Percentiles rank a stretch among this genome's conserved stretches.
phyloP scores from a whole-genome alignment of 2,329 filamentous ascomycete genomes.

The Colletotrichum sp. region DNA sequence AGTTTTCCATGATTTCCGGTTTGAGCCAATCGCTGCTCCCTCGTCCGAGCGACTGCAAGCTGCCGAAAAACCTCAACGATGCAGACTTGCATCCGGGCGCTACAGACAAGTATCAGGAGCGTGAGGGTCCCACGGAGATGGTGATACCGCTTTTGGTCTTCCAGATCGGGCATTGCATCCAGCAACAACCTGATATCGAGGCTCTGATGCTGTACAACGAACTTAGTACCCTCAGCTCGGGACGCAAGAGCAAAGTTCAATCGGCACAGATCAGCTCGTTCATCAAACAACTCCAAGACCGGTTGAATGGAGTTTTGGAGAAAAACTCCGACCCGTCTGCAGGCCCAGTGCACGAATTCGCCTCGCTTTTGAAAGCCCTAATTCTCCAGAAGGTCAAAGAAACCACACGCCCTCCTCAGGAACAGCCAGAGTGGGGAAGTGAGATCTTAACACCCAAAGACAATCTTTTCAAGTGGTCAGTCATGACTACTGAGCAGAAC shows the following conservation, averaged over 20 bases:
- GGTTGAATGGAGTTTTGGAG: constrained; percentile 47
- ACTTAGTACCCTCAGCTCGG: background rate
- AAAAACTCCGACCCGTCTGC: constrained; percentile 56
- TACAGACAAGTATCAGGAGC: constrained; percentile 54
- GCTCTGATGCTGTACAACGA: constrained; percentile 40
- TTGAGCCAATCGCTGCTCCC: constrained; percentile 60
- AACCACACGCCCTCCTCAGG: constrained; percentile 48
- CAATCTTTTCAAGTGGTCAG: constrained; percentile 59
- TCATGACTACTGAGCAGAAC: constrained; percentile 53
- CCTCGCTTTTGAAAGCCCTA: constrained; percentile 48
- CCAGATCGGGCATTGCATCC: constrained; percentile 54
- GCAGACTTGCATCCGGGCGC: constrained; percentile 61
- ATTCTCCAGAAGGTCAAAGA: constrained; percentile 53
- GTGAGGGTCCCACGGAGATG: constrained; percentile 62
- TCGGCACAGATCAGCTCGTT: constrained; percentile 39
- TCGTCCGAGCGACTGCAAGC: constrained; percentile 58
- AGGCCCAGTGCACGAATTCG: constrained; percentile 56
- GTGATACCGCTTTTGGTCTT: constrained; percentile 58
- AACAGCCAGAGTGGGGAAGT: constrained; percentile 52
- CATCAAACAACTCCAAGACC: constrained; percentile 45
- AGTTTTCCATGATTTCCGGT: constrained; percentile 62
- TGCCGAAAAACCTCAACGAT: constrained; percentile 67
- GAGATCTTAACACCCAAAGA: constrained; percentile 55
- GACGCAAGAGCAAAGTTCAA: constrained; percentile 5
- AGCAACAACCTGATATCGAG: constrained; percentile 49